phyloP scores from a whole-genome alignment of 805 yeast species.

The Teunomyces atbi region DNA sequence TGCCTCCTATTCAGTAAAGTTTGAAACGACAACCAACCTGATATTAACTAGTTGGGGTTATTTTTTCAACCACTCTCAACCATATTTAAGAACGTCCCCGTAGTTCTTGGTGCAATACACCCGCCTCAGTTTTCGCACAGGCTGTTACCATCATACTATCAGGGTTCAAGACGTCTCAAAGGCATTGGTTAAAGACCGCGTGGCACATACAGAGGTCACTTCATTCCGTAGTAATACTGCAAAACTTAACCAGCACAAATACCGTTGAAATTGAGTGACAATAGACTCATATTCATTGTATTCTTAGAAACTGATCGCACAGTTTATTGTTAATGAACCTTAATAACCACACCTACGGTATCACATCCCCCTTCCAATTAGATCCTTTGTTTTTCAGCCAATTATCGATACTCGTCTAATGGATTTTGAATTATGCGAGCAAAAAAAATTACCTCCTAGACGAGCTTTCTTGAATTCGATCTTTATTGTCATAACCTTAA shows the following conservation, averaged over 20 bases:
- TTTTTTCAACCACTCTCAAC: background rate
- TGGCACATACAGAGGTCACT: background rate
- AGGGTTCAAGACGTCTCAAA: background rate
- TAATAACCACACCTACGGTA: too few species aligned
- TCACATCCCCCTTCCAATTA: too few species aligned
- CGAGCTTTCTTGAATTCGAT: background rate
- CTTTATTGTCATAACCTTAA: background rate
- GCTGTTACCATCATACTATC: background rate
- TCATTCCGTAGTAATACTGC: background rate
- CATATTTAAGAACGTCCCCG: background rate
- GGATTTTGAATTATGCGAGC: background rate
- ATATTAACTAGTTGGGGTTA: background rate
- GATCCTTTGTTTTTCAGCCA: background rate
- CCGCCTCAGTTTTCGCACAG: background rate
- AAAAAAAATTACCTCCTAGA: background rate
- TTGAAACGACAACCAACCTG: background rate
- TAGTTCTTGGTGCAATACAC: background rate
- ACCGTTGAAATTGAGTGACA: background rate
- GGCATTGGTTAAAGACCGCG: background rate
- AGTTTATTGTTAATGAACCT: too few species aligned
- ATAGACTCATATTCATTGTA: too few species aligned
- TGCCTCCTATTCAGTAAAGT: background rate
- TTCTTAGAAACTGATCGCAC: too few species aligned
- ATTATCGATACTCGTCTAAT: background rate
- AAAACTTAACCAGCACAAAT: background rate